These are phyloP conservation scores for Aspergillus leporis DNA, from an alignment of 495 filamentous ascomycete genomes.

Conservation along the genomic window DNA sequence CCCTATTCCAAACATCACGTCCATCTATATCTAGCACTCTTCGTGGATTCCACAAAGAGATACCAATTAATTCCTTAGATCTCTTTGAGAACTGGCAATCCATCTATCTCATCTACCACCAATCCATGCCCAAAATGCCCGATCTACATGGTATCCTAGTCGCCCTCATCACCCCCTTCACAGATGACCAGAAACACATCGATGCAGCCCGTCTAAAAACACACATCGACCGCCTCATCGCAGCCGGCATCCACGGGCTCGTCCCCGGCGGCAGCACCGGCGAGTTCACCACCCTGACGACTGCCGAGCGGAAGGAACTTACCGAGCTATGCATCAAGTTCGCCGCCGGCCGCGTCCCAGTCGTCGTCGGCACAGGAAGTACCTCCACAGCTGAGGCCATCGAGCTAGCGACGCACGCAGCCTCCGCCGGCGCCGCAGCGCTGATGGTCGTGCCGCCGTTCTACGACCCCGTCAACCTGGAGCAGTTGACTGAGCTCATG, in stretches of 20 bases:
- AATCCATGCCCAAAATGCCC: no score
- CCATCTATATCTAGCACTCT: no score
- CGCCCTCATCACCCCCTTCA: slow-evolving; percentile 42
- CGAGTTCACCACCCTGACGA: slow-evolving; percentile 37
- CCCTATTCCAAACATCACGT: no score
- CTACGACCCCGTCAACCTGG: slow-evolving; percentile 35
- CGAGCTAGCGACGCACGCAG: slow-evolving; percentile 36
- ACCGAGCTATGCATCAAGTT: slow-evolving; percentile 38
- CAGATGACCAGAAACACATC: slow-evolving; percentile 33
- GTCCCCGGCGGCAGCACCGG: slow-evolving; percentile 42
- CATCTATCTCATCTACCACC: no score
- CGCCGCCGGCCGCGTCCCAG: slow-evolving; percentile 36
- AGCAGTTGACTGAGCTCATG: slow-evolving; percentile 33
- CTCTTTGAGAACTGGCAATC: no score
- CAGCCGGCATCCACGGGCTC: slow-evolving; percentile 38
- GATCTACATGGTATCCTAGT: slow-evolving; percentile 37
- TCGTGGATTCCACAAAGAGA: no score
- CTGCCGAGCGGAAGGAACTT: slow-evolving; percentile 40
- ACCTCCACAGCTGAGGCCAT: slow-evolving; percentile 30
- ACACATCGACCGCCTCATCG: slow-evolving; percentile 39
- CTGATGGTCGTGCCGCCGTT: slow-evolving; percentile 45
- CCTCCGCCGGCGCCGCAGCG: slow-evolving; percentile 29
- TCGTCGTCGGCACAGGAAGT: slow-evolving; percentile 34
- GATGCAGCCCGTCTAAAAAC: slow-evolving; percentile 30
- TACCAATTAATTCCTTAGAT: no score